These are phyloP conservation scores for Exophiala sp. DNA, from an alignment of 2,329 filamentous ascomycete genomes.

Conservation along the genomic window DNA sequence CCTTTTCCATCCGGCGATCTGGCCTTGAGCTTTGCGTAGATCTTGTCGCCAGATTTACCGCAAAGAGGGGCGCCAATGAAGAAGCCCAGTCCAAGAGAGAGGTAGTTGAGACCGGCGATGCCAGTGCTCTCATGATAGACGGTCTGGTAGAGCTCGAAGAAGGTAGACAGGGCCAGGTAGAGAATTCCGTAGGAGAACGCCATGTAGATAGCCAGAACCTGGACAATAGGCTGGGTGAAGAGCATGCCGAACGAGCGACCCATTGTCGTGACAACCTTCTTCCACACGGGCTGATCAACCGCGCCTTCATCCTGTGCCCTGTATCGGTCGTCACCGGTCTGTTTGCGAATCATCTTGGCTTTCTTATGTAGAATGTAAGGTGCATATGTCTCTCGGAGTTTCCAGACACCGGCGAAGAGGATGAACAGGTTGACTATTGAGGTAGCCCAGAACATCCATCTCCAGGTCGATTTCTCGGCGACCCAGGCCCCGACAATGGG, in stretches of 20 bases:
- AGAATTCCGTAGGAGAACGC: slow-evolving; percentile 58
- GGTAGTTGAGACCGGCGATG: slow-evolving; percentile 58
- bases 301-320: slow-evolving; percentile 32
- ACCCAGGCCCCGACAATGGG: slow-evolving; percentile 63
- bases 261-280: slow-evolving; percentile 38
- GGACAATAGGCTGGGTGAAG: slow-evolving; percentile 56
- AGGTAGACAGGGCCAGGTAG: slow-evolving; percentile 60
- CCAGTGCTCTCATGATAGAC: slow-evolving; percentile 52
- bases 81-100: slow-evolving; percentile 59
- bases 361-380: slow-evolving; percentile 59
- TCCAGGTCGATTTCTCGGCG: slow-evolving; percentile 39
- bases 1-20: slow-evolving; percentile 27
- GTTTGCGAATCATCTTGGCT: slow-evolving; percentile 43
- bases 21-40: slow-evolving; percentile 35
- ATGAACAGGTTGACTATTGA: slow-evolving; percentile 58
- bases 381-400: slow-evolving; percentile 59
- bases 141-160: slow-evolving; percentile 53
- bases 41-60: slow-evolving; percentile 43
- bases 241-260: slow-evolving; percentile 54
- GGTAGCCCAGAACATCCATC: slow-evolving; percentile 49
- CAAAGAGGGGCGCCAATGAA: slow-evolving; percentile 50
- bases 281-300: slow-evolving; percentile 28
- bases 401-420: slow-evolving; percentile 54
- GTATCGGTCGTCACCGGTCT: slow-evolving; percentile 32
- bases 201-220: slow-evolving; percentile 51